These are phyloP conservation scores for Solanum piurae DNA, from an alignment of 257 asterid species.

Conservation along the genomic window DNA sequence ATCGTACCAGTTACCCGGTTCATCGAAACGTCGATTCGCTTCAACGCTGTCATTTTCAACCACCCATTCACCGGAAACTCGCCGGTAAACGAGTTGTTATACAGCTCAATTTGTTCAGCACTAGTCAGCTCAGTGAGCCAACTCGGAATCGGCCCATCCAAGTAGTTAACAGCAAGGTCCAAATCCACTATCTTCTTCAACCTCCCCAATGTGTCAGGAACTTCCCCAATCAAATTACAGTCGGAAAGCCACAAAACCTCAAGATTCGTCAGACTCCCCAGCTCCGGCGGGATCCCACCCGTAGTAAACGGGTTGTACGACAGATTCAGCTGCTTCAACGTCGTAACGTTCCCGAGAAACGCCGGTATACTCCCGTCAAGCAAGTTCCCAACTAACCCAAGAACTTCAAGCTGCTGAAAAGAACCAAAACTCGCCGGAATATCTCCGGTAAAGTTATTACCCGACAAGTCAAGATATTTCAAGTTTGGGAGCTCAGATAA, in stretches of 20 bases:
- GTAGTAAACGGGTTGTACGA: constrained; percentile 77
- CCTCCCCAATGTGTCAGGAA: constrained; percentile 70
- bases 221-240: constrained; percentile 60
- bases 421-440: constrained; percentile 71
- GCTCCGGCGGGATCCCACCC: constrained; percentile 81
- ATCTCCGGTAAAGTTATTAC: constrained; percentile 82
- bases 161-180: constrained; percentile 65
- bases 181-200: constrained; percentile 56
- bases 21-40: constrained; percentile 85
- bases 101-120: constrained; percentile 78
- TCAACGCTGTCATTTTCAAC: constrained; percentile 65
- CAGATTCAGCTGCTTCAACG: constrained; percentile 75
- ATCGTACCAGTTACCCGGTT: constrained; percentile 64
- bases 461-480: constrained; percentile 72
- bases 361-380: constrained; percentile 70
- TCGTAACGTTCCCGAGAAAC: constrained; percentile 59
- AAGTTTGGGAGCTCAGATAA: constrained; percentile 54
- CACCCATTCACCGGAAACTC: constrained; percentile 71
- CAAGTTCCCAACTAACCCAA: constrained; percentile 68
- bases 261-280: constrained; percentile 64
- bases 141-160: constrained; percentile 60
- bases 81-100: constrained; percentile 74
- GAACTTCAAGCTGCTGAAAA: constrained; percentile 70
- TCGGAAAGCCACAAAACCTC: constrained; percentile 85
- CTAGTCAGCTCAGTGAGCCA: constrained; percentile 59